Conservation (phyloP, 495 filamentous ascomycete genomes). For the Neurospora tetraspora region DNA sequence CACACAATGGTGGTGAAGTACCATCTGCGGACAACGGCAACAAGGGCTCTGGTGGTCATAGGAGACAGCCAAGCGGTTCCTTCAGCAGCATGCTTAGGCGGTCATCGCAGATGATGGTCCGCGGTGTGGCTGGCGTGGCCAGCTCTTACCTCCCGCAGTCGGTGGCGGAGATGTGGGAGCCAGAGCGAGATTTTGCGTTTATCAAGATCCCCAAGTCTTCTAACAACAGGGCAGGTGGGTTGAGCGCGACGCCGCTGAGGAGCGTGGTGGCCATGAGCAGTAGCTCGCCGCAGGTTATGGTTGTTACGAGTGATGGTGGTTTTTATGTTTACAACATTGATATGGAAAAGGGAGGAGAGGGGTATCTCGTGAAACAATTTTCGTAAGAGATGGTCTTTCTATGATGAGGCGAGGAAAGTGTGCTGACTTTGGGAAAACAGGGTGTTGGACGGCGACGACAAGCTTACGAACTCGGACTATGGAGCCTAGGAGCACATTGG, state of each 20-base stretch:
- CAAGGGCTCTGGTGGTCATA: constrained; percentile 16
- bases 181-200: constrained; percentile 88
- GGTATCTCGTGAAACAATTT: constrained; percentile 78
- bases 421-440: constrained; percentile 20
- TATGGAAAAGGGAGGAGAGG: constrained; percentile 92
- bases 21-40: constrained; percentile 23
- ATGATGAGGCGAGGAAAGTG: neutral
- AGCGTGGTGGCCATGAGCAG: constrained; percentile 95
- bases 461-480: constrained; percentile 35
- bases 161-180: constrained; percentile 97
- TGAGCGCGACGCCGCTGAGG: constrained; percentile 33
- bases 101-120: constrained; percentile 94
- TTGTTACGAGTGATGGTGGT: constrained; percentile 88
- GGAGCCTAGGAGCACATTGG: constrained; percentile 14
- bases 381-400: constrained; percentile 46
- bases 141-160: constrained; percentile 85
- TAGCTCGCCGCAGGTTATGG: constrained; percentile 90
- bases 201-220: constrained; percentile 74
- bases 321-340: constrained; percentile 95
- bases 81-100: constrained; percentile 86
- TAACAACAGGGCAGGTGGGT: constrained; percentile 22
- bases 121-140: constrained; percentile 74
- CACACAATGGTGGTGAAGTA: constrained; percentile 30
- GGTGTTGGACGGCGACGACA: constrained; percentile 41
- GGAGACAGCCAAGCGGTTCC: constrained; percentile 47